Evolutionary conservation across 2,329 filamentous ascomycete species (phyloP).

Genomic region (Aureobasidium musti): DNA sequence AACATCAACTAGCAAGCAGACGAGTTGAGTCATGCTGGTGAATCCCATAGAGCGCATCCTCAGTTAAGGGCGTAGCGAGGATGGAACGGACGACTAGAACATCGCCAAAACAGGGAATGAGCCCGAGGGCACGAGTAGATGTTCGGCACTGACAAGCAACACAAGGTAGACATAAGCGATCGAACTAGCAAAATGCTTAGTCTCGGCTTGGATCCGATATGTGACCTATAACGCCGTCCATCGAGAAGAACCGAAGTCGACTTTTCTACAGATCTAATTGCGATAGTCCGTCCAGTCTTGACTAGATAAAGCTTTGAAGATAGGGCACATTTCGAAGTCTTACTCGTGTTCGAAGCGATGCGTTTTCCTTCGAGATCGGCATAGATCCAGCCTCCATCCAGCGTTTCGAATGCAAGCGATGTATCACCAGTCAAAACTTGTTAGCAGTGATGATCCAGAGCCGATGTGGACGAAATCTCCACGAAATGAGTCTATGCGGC

Average conservation of each 20-base stretch:
- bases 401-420: constrained; percentile 9
- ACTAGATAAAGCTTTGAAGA: not conserved
- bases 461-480: too few species aligned
- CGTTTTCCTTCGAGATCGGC: not conserved
- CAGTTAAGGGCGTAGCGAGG: not conserved
- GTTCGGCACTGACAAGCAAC: not conserved
- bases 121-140: not conserved
- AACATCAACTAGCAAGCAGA: not conserved
- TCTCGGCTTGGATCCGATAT: not conserved
- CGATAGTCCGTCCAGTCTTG: not conserved
- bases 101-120: not conserved
- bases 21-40: too few species aligned
- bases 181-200: not conserved
- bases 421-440: not conserved
- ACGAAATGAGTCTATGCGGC: not conserved
- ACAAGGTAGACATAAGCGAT: not conserved
- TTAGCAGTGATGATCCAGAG: not conserved
- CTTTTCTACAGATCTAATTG: not conserved
- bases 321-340: not conserved
- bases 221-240: not conserved
- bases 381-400: not conserved
- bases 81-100: not conserved
- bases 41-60: not conserved
- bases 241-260: not conserved
- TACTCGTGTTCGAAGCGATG: not conserved